Evolutionary conservation across 805 yeast species (phyloP), one percentile per base, ranked within the genome.

Genomic region (Candida taoyuanica): DNA sequence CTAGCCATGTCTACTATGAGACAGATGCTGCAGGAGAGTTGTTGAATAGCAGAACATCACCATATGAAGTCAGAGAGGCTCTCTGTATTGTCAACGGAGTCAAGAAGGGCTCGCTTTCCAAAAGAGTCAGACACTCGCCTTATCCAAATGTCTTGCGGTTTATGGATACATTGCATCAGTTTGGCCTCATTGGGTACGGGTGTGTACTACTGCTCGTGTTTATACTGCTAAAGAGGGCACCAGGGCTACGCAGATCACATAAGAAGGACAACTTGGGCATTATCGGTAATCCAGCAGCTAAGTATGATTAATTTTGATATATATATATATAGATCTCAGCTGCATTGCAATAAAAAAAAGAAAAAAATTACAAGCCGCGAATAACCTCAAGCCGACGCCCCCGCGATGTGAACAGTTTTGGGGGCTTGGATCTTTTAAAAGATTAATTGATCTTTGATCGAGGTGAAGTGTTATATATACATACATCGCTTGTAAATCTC

Each of bases 141-240:
- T 74, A 58, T 43, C 60, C 65, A 5, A 46, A 53, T 1, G 29
- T 43, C 1, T 52, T 74, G 14, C 55, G 68, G 36, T 59, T 66
- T 31, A 56, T 73, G 64, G 78, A 75, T 39, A 12, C 32, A 13
- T 46, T 73, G 15, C 80, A 71, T 46, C 56, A 59, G 36, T 53
- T 58, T 37, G 78, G 79, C 1, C 35, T 71, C 36, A 37, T 59
- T 21, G 78, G 74, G 0, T 76, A 73, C 49, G 3, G 45, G 18
- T 6, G 42, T 16, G 25, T 37, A 3, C 34, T 31, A 6, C 32
- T 19, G 7, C 14, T 39, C 8, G 19, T 35, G 8, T 24, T 31
- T 5, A 26, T 23, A 14, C 6, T 40, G 18, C 21, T 29, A 17
- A 41, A 29, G 29, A 33, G 17, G 26, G 28, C 29, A 2, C 39